Percentiles rank a stretch among this genome's conserved stretches.
Evolutionary conservation across 441 rosid genomes (phyloP).

Genomic region (Rhodomyrtus psidioides): DNA sequence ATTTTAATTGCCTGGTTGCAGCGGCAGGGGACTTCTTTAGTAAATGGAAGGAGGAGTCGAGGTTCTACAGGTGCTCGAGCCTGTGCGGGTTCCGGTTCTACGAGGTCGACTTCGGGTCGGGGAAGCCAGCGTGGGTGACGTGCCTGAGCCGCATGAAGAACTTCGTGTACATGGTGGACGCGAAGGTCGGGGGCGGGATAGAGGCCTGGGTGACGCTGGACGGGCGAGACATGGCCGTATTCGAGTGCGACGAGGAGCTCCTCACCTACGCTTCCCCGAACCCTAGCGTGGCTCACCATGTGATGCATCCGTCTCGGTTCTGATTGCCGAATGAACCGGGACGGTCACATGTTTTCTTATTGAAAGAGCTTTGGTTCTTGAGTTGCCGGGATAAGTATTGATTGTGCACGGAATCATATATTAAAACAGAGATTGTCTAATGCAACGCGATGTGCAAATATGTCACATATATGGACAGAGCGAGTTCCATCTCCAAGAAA

Average conservation of each 20-base stretch:
- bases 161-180: slow-evolving; percentile 9
- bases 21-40: slow-evolving; percentile 1
- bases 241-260: slow-evolving; percentile 8
- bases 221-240: slow-evolving; percentile 10
- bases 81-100: slow-evolving; percentile 19
- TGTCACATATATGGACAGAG: too few species aligned
- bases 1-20: background rate
- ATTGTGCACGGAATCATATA: background rate
- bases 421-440: too few species aligned
- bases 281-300: background rate
- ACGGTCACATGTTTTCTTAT: too few species aligned
- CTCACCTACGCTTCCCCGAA: slow-evolving; percentile 2
- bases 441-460: background rate
- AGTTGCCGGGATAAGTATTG: background rate
- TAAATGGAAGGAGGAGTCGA: background rate
- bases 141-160: background rate
- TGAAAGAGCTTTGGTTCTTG: too few species aligned
- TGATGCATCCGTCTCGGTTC: background rate
- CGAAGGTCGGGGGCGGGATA: slow-evolving; percentile 3
- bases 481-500: too few species aligned
- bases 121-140: slow-evolving; percentile 16
- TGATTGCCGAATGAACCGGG: background rate
- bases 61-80: slow-evolving; percentile 9
- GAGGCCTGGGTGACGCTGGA: slow-evolving; percentile 12
- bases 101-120: slow-evolving; percentile 21